Evolutionary conservation across 1,139 yeast species (phyloP).

Genomic region (Hemisphaericaspora lyxosophila): DNA sequence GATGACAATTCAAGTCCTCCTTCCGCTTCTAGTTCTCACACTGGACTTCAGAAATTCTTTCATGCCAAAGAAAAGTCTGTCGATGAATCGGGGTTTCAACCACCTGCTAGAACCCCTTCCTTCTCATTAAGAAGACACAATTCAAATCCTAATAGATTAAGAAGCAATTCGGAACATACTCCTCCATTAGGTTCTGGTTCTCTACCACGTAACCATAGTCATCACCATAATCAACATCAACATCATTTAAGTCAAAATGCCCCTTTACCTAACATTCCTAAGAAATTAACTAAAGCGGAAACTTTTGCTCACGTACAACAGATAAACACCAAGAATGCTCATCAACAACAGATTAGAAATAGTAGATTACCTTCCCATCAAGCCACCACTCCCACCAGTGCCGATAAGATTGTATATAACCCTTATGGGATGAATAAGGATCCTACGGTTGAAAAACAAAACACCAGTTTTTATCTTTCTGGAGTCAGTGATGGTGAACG

Average conservation of each 20-base stretch:
- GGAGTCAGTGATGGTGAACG: constrained; percentile 41
- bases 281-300: constrained; percentile 37
- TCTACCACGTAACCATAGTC: not conserved
- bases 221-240: constrained; percentile 6
- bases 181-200: not conserved
- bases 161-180: constrained; percentile 7
- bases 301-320: constrained; percentile 40
- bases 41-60: constrained; percentile 31
- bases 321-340: constrained; percentile 33
- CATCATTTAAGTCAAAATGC: constrained; percentile 5
- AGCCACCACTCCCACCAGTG: constrained; percentile 4
- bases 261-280: constrained; percentile 15
- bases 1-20: constrained; percentile 3
- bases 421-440: constrained; percentile 46
- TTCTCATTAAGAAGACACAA: constrained; percentile 31
- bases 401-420: constrained; percentile 44
- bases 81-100: not conserved
- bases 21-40: constrained; percentile 16
- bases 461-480: constrained; percentile 41
- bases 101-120: constrained; percentile 22
- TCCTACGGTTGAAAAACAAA: constrained; percentile 35
- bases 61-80: constrained; percentile 17
- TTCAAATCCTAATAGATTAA: constrained; percentile 16
- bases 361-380: constrained; percentile 13
- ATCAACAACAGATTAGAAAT: constrained; percentile 17